Evolutionary conservation across 148 eudicot species (phyloP).

Genomic region (Diospyros kaki): DNA sequence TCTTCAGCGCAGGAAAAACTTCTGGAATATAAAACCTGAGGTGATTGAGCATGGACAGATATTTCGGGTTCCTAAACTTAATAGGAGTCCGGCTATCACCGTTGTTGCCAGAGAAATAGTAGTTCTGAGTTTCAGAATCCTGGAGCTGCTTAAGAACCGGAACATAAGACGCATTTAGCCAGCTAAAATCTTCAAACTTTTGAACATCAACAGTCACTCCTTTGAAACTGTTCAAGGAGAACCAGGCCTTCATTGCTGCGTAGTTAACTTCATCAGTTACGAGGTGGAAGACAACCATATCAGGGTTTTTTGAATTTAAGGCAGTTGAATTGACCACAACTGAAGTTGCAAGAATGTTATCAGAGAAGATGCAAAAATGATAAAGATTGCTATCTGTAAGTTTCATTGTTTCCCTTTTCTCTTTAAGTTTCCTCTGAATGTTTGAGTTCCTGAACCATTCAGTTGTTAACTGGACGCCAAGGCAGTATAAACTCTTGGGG

Average conservation of each 20-base stretch:
- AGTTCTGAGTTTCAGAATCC: conserved; percentile 70
- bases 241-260: conserved; percentile 90
- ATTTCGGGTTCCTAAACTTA: conserved; percentile 79
- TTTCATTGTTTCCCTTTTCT: conserved; percentile 37
- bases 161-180: conserved; percentile 86
- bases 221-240: conserved; percentile 57
- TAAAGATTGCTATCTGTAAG: conserved; percentile 48
- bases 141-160: conserved; percentile 88
- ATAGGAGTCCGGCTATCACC: conserved; percentile 67
- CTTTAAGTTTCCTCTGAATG: conserved; percentile 35
- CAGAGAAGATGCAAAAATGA: conserved; percentile 84
- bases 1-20: conserved; percentile 70
- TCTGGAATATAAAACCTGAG: conserved; percentile 83
- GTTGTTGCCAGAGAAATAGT: conserved; percentile 72
- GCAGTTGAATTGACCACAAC: conserved; percentile 82
- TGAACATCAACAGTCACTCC: conserved; percentile 77
- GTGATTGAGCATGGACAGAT: conserved; percentile 84
- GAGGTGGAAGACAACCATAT: conserved; percentile 60
- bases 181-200: conserved; percentile 73
- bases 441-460: conserved; percentile 66
- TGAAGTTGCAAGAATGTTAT: conserved; percentile 85
- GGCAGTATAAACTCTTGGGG: conserved; percentile 80
- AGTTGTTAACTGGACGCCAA: conserved; percentile 63
- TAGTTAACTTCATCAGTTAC: conserved; percentile 87
- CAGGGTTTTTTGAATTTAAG: conserved; percentile 54